Base-by-base conservation (phyloP, 805 yeast genomes). In the Zygotorulaspora florentina region DNA sequence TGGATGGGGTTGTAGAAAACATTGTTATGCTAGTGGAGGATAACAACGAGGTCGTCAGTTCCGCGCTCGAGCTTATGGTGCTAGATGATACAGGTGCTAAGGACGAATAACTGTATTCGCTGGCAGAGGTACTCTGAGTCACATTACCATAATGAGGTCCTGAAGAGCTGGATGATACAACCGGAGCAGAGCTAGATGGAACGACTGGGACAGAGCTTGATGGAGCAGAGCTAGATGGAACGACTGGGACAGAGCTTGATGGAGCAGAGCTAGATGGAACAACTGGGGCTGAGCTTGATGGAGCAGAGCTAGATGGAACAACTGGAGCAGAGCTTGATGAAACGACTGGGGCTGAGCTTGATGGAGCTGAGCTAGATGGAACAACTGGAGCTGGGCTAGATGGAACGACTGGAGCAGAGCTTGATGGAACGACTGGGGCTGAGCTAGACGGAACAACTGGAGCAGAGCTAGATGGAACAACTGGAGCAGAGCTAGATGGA, bases 401-500 rank as follows among this genome's bases (percentile, higher is more conserved):
- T 13, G 16, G 16, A n/a, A 10, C 20, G 13, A 33, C 36, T 33
- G 36, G 36, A 33, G 20, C 20, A 16, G 36, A 33, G 20, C 36
- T 33, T 26, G 43, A 40, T 31, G 37, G 15, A 4, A 29, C 13
- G 4, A 39, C 40, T 20, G 40, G 29, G 20, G 16, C 10, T 16
- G 35, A 13, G n/a, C 35, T 30, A 9, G 35, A 16, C 11, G 15
- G 35, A 9, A 2, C n/a, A 2, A 29, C 15, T 5, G 37, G 18
- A 15, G 33, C 39, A 23, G 48, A 36, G 33, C 34, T 20, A 2
- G 16, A 28, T 27, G 45, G 34, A 36, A 37, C 42, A 5, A 17
- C 37, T 45, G 45, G 45, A 28, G 42, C 45, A 2, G 37, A 37
- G 36, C 36, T 30, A 8, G 48, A 35, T 10, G 45, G 16, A 3